These are phyloP conservation scores for Xylaria intraflava DNA, from an alignment of 495 filamentous ascomycete genomes.

Conservation along the genomic window DNA sequence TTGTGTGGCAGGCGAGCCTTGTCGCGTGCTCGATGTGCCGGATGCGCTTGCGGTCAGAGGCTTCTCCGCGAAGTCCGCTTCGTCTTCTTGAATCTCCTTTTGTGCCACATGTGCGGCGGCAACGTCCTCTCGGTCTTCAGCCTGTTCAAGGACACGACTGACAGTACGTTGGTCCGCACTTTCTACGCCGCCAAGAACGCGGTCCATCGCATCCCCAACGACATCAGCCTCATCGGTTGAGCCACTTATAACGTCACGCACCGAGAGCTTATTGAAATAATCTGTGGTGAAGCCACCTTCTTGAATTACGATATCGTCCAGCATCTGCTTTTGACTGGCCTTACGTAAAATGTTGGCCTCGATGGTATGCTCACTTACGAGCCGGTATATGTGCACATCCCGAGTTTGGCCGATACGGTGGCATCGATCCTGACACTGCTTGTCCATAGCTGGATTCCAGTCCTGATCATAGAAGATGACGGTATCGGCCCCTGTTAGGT, in stretches of 20 bases:
- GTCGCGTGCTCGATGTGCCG: slow-evolving; percentile 36
- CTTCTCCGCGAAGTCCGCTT: slow-evolving; percentile 84
- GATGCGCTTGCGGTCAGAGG: slow-evolving; percentile 42
- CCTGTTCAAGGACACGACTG: slow-evolving; percentile 68
- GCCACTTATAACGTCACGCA: slow-evolving; percentile 59
- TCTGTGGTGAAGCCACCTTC: slow-evolving; percentile 98
- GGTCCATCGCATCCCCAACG: slow-evolving; percentile 72
- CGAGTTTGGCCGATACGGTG: slow-evolving; percentile 98
- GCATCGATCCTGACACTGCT: slow-evolving; percentile 96
- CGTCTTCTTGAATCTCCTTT: slow-evolving; percentile 83
- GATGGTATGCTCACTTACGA: slow-evolving; percentile 96
- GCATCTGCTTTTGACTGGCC: slow-evolving; percentile 91
- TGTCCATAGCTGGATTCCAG: slow-evolving; percentile 99
- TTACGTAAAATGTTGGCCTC: slow-evolving; percentile 98
- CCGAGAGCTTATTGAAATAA: slow-evolving; percentile 79
- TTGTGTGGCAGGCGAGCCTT: slow-evolving; percentile 38
- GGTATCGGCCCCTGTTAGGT: slow-evolving; percentile 92
- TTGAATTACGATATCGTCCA: slow-evolving; percentile 97
- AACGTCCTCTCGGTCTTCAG: slow-evolving; percentile 89
- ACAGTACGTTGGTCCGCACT: slow-evolving; percentile 39
- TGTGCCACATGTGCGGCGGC: slow-evolving; percentile 80
- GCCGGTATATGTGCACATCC: slow-evolving; percentile 96
- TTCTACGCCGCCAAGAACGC: slow-evolving; percentile 61
- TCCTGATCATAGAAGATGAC: slow-evolving; percentile 99
- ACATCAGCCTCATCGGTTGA: slow-evolving; percentile 42